Evolutionary conservation across 768 basidiomycete species (phyloP), one percentile per base, ranked within the genome.

Genomic region (Lactifluus hygrophoroides): DNA sequence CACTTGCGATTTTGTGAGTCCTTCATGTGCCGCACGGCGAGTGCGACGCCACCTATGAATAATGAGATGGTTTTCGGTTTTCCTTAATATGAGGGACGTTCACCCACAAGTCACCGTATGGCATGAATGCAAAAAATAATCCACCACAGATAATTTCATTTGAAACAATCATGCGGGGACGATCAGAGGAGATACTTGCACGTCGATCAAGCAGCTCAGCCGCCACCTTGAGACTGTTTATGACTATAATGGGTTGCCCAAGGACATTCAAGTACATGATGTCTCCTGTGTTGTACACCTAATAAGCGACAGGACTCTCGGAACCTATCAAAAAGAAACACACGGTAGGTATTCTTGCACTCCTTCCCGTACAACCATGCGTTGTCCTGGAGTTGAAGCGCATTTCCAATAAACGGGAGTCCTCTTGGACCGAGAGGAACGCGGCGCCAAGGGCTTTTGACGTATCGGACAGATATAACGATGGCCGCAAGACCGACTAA

Each of bases 151-250:
- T 61, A 40, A 71, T 60, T 21, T 75, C 70, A 21, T 60, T 57
- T 3, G 62, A 66, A 11, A 73, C 67, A 28, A 72, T 71, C n/a
- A 66, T 51, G 17, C 58, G 54, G 2, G 71, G 69, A 8, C 71
- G 56, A 25, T 61, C 58, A 4, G 69, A 69, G 56, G 69, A 71
- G 46, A 68, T 62, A 14, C 37, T 48, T 23, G 62, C 58, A 14
- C 71, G 70, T 40, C 70, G 70, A 37, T 74, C 73, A 9, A 77
- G 66, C 4, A 78, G 66, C 8, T 78, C 77, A 5, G 56, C 45
- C 1, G 68, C 72, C 11, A 65, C 65, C 37, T 66, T 66, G 42
- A 64, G 64, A 23, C 64, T 66, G 62, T 73, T 75, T 14, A 73
- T 57, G 6, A 74, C 64, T n/a, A 74, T 40, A 16, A 70, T 40